Percentiles rank a stretch among this genome's conserved stretches.
Evolutionary conservation across 331 rosid species (phyloP).

Genomic region (Prunus yedoensis): DNA sequence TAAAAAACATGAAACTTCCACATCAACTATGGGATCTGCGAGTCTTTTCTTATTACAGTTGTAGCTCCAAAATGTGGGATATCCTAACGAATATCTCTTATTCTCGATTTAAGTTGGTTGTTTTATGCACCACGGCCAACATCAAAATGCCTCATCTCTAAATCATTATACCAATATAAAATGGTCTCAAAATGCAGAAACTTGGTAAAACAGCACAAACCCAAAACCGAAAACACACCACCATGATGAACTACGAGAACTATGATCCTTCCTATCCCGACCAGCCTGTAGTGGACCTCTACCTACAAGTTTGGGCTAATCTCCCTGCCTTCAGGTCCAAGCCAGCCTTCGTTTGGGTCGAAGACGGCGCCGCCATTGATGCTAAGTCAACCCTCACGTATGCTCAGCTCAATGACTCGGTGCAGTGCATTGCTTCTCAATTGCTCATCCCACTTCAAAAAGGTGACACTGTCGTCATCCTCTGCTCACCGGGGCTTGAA

Average conservation of each 20-base stretch:
- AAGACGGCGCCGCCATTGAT: conserved; percentile 21
- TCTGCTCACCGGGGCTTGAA: conserved; percentile 69
- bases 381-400: conserved; percentile 38
- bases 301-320: conserved; percentile 71
- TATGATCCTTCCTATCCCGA: conserved; percentile 79
- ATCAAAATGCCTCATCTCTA: neutral
- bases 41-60: neutral
- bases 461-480: conserved; percentile 49
- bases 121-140: neutral
- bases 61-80: conserved; percentile 31
- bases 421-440: conserved; percentile 35
- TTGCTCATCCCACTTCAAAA: conserved; percentile 41
- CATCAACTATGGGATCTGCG: conserved; percentile 27
- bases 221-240: neutral
- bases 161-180: conserved; percentile 26
- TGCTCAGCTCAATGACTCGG: conserved; percentile 52
- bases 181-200: neutral
- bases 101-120: conserved; percentile 33
- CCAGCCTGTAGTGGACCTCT: conserved; percentile 75
- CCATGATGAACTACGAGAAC: conserved; percentile 56
- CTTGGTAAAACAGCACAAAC: neutral
- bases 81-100: conserved; percentile 47
- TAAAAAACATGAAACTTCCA: neutral
- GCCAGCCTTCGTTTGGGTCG: conserved; percentile 74
- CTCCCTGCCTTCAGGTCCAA: conserved; percentile 61